Conservation (phyloP, 83 land plant species). For the Isoetes engelmannii region DNA sequence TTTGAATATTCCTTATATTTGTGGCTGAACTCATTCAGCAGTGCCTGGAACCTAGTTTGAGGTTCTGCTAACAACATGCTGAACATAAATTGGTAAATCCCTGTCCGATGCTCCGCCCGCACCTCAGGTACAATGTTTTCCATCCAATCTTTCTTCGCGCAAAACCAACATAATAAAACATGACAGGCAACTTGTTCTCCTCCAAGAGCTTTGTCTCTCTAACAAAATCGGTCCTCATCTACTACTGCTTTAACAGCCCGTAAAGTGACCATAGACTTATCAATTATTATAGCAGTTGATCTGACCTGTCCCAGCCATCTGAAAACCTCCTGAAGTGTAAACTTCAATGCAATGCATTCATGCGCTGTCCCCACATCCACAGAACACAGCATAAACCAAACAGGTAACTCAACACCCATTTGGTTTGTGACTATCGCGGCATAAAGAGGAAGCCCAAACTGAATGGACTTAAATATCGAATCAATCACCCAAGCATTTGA, state of each 20-base stretch:
- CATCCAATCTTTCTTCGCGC: slow-evolving; percentile 7
- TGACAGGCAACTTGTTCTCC: slow-evolving; percentile 12
- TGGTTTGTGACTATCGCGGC: slow-evolving; percentile 10
- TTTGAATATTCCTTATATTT: slow-evolving; percentile 1
- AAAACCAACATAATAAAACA: slow-evolving; percentile 10
- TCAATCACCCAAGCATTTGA: slow-evolving; percentile 9
- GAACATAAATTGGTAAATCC: not conserved
- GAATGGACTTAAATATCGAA: not conserved
- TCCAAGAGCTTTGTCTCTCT: slow-evolving; percentile 11
- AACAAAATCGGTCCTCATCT: slow-evolving; percentile 4
- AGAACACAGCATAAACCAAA: slow-evolving; percentile 12
- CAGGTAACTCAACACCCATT: slow-evolving; percentile 7
- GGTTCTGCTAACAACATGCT: slow-evolving; percentile 3
- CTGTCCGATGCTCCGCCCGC: not conserved
- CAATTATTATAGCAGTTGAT: slow-evolving; percentile 9
- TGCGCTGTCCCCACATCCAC: not conserved
- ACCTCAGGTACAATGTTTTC: slow-evolving; percentile 9
- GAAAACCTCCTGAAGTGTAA: slow-evolving; percentile 9
- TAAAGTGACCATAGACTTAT: not conserved
- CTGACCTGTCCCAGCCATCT: slow-evolving; percentile 13
- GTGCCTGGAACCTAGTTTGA: not conserved
- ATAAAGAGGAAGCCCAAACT: slow-evolving; percentile 13
- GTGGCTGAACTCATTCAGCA: slow-evolving; percentile 7
- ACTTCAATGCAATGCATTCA: slow-evolving; percentile 9
- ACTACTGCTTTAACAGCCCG: slow-evolving; percentile 6